phyloP scores from a whole-genome alignment of 1,284 basidiomycete species.

The Tilletiopsis washingtonensis region DNA sequence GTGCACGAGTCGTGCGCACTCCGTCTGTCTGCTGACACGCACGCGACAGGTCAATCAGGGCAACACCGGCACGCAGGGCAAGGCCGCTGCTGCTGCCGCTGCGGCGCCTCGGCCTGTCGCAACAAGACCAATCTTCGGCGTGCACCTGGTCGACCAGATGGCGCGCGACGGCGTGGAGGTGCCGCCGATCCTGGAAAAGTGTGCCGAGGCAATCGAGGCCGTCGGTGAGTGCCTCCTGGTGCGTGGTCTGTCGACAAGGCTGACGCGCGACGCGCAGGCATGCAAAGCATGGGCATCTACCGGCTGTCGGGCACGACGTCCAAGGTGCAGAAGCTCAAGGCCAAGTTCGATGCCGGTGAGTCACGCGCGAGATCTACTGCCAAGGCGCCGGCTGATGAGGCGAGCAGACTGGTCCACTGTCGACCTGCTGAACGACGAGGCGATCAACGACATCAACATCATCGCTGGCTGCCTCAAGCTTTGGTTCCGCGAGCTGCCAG shows the following conservation, averaged over 20 bases:
- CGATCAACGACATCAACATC: constrained; percentile 80
- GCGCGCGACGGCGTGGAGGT: constrained; percentile 77
- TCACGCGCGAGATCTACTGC: too few species aligned
- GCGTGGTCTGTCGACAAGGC: too few species aligned
- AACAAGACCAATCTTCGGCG: constrained; percentile 60
- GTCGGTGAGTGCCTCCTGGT: too few species aligned
- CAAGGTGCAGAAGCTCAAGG: constrained; percentile 75
- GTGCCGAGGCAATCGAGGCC: constrained; percentile 77
- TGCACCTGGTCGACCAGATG: constrained; percentile 88
- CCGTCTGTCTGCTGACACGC: background rate
- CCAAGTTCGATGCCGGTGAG: constrained; percentile 71
- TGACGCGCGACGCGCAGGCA: too few species aligned
- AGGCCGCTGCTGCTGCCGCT: too few species aligned
- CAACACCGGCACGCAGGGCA: too few species aligned
- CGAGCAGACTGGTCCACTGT: constrained; percentile 44
- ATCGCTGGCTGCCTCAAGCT: constrained; percentile 86
- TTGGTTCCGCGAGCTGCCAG: constrained; percentile 93
- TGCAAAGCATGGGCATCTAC: constrained; percentile 83
- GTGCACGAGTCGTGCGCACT: too few species aligned
- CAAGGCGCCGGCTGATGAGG: too few species aligned
- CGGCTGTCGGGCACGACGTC: constrained; percentile 84
- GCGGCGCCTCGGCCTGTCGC: too few species aligned
- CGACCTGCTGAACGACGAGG: constrained; percentile 41
- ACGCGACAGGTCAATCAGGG: too few species aligned
- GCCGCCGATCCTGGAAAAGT: constrained; percentile 79